Evolutionary conservation across 257 asterid species (phyloP), one percentile per base, ranked within the genome.

Genomic region (Solanum paucissectum): DNA sequence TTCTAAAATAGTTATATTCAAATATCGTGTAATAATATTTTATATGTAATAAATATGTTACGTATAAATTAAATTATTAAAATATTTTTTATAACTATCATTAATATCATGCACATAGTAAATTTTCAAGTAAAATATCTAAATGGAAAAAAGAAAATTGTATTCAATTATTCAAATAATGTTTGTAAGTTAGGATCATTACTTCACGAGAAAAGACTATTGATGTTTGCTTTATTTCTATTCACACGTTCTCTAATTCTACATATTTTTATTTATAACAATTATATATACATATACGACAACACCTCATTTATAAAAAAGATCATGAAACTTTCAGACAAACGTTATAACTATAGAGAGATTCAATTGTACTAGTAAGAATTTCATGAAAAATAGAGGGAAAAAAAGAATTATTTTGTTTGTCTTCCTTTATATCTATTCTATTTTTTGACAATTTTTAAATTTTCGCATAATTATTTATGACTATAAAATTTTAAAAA

Each of bases 291-390:
- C 4, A 55, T 18, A 55, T 55, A 55, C 2, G n/a, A 20, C 10
- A 58, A 58, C 5, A 58, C 11, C 2, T 55, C 4, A 58, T 20
- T 52, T 55, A 58, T 20, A 58, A 20, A 20, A 12, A 20, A 20
- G 66, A 10, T 20, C 66, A 7, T 58, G 12, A 58, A 20, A 58
- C 5, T 58, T 55, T 58, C 1, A 8, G 11, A 58, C 25, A 58
- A 7, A 0, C 0, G 0, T 1, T 2, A 20, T 3, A 3, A 20
- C 66, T 58, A 0, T 58, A 20, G 25, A 20, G 64, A 55, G 2
- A 3, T 58, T 58, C 1, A 1, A 58, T 20, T 58, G 10, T 55
- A 18, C 10, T 55, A 20, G 11, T 20, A 18, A 58, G 1, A 20
- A 20, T 20, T 20, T 58, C 1, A 6, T 58, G 25, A 20, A 58